Evolutionary conservation across 2,329 filamentous ascomycete genomes (phyloP).

Genomic region (Monascus ruber): DNA sequence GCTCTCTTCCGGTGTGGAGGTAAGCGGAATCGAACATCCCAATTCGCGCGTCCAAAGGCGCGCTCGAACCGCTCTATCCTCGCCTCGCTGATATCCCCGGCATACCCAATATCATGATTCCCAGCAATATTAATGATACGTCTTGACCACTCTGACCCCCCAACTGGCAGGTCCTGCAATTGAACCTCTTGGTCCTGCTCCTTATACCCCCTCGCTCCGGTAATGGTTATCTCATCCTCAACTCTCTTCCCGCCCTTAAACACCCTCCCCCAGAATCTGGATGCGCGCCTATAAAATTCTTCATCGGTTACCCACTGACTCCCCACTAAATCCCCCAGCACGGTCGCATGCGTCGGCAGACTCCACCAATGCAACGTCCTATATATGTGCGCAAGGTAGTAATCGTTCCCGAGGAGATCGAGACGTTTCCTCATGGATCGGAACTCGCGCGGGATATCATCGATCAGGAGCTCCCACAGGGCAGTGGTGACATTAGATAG

Average conservation of each 20-base stretch:
- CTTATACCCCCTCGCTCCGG: slow-evolving; percentile 25
- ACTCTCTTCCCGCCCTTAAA: slow-evolving; percentile 60
- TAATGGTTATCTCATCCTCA: slow-evolving; percentile 30
- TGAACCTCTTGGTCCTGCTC: slow-evolving; percentile 22
- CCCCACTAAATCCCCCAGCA: slow-evolving; percentile 82
- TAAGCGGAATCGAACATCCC: slow-evolving; percentile 67
- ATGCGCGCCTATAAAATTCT: slow-evolving; percentile 66
- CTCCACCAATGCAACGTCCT: slow-evolving; percentile 74
- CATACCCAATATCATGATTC: slow-evolving; percentile 95
- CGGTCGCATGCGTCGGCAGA: slow-evolving; percentile 71
- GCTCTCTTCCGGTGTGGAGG: slow-evolving; percentile 18
- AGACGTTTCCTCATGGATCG: slow-evolving; percentile 64
- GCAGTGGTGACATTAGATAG: slow-evolving; percentile 12
- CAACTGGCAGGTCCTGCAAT: slow-evolving; percentile 25
- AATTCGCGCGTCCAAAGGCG: slow-evolving; percentile 79
- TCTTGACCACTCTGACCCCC: slow-evolving; percentile 51
- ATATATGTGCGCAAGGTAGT: slow-evolving; percentile 88
- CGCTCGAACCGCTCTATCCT: slow-evolving; percentile 72
- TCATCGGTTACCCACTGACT: slow-evolving; percentile 87
- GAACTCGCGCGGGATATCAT: slow-evolving; percentile 58
- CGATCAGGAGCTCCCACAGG: slow-evolving; percentile 37
- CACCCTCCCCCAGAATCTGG: slow-evolving; percentile 69
- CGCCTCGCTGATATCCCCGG: slow-evolving; percentile 71
- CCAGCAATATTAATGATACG: slow-evolving; percentile 82
- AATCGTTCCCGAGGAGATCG: slow-evolving; percentile 88